A percentile compares a stretch with the other conserved stretches of the same genome.
phyloP scores from a whole-genome alignment of 148 eudicot species.

The Rhododendron simsii region DNA sequence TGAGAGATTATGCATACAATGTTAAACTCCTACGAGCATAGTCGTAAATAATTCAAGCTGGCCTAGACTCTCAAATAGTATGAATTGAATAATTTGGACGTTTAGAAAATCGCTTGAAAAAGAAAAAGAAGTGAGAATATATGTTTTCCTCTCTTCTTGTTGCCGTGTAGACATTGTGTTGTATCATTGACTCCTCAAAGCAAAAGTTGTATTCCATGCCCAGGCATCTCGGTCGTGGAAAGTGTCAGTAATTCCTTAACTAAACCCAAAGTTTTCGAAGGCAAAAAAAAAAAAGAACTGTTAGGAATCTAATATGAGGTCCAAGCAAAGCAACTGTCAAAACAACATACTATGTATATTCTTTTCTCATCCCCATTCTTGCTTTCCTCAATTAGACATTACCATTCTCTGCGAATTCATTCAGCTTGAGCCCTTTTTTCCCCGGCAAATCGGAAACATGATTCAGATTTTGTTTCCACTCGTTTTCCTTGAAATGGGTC shows the following conservation, averaged over 20 bases:
- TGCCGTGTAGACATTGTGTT: background rate
- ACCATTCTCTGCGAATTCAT: background rate
- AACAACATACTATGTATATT: background rate
- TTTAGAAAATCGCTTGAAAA: background rate
- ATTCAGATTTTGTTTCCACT: slow-evolving; percentile 10
- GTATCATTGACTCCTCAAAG: background rate
- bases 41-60: too few relatives aligned
- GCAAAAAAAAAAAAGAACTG: background rate
- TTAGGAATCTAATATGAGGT: background rate
- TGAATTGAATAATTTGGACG: background rate
- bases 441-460: background rate
- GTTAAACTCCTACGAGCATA: background rate
- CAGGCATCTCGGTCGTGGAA: background rate
- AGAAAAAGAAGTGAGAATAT: background rate
- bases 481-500: slow-evolving; percentile 9
- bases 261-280: background rate
- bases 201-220: background rate
- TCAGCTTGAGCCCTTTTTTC: background rate
- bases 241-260: background rate
- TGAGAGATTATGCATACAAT: background rate
- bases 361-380: background rate
- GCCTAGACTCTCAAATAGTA: background rate
- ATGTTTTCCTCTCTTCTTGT: background rate
- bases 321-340: background rate
- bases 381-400: background rate